Evolutionary conservation across 768 basidiomycete genomes (phyloP).

Genomic region (Kwoniella bestiolae): DNA sequence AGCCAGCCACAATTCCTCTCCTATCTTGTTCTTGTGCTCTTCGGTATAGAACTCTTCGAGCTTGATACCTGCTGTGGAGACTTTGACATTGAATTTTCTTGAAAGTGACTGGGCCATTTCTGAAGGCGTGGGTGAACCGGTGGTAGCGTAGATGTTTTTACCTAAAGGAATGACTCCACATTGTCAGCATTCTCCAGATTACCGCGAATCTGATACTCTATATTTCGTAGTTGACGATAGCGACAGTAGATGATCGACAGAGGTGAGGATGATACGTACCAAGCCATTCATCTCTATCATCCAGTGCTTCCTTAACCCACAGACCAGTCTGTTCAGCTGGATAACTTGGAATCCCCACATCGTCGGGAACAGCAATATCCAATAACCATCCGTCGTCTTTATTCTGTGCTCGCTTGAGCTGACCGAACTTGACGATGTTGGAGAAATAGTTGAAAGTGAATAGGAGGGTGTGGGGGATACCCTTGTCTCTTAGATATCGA

Average conservation of each 20-base stretch:
- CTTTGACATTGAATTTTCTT: background rate
- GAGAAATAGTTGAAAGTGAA: constrained; percentile 11
- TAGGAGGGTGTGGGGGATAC: constrained; percentile 5
- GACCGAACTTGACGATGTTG: constrained; percentile 6
- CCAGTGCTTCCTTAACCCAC: constrained; percentile 1
- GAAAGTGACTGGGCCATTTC: constrained; percentile 1
- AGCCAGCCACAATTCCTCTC: constrained; percentile 12
- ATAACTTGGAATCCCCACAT: background rate
- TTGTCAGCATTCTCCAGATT: too few species aligned
- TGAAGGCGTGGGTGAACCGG: background rate
- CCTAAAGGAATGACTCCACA: too few species aligned
- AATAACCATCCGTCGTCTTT: background rate
- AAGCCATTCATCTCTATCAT: constrained; percentile 1
- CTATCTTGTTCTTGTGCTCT: background rate
- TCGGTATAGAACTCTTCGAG: background rate
- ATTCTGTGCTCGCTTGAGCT: background rate
- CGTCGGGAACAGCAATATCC: background rate
- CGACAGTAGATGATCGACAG: too few species aligned
- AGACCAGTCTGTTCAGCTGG: constrained; percentile 11
- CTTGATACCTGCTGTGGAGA: background rate
- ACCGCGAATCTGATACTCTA: too few species aligned
- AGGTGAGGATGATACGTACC: background rate
- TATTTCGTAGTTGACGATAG: too few species aligned
- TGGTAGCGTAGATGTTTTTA: background rate
- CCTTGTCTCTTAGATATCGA: background rate